phyloP scores from a whole-genome alignment of 2,329 filamentous ascomycete genomes.

The Trichoderma sp. region DNA sequence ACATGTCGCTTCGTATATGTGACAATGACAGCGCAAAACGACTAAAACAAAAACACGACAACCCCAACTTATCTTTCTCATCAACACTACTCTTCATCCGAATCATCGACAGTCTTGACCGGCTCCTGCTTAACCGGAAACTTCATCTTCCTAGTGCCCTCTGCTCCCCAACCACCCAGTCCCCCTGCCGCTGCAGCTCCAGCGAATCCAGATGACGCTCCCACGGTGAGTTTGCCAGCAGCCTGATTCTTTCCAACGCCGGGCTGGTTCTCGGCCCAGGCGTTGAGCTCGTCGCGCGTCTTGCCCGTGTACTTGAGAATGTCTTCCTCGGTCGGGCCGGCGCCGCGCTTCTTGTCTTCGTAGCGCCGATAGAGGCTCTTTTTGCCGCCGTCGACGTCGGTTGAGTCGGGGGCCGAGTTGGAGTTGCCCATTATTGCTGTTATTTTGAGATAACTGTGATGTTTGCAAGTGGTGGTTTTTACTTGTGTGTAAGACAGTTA shows the following conservation, averaged over 20 bases:
- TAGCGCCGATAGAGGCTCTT: constrained; percentile 34
- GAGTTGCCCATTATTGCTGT: background rate
- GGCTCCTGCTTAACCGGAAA: constrained; percentile 30
- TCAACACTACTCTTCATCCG: background rate
- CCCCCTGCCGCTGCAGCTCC: constrained; percentile 32
- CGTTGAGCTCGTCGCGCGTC: constrained; percentile 33
- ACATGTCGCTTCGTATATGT: background rate
- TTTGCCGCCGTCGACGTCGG: constrained; percentile 15
- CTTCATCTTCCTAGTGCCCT: constrained; percentile 35
- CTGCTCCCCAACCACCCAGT: constrained; percentile 36
- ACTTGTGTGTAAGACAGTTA: background rate
- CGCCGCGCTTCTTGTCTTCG: constrained; percentile 32
- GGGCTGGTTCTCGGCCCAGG: constrained; percentile 38
- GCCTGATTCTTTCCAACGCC: constrained; percentile 42
- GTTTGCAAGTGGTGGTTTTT: background rate
- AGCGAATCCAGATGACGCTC: constrained; percentile 31
- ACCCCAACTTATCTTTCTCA: background rate
- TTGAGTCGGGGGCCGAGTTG: background rate
- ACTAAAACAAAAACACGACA: background rate
- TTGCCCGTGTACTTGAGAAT: constrained; percentile 43
- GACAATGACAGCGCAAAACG: background rate
- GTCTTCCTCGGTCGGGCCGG: constrained; percentile 38
- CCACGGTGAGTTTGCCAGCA: constrained; percentile 34
- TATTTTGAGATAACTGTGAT: background rate
- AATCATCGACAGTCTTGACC: constrained; percentile 1